Percentiles rank a stretch among this genome's conserved stretches.
phyloP scores from a whole-genome alignment of 2,329 filamentous ascomycete species.

The Epichloe uncinata region DNA sequence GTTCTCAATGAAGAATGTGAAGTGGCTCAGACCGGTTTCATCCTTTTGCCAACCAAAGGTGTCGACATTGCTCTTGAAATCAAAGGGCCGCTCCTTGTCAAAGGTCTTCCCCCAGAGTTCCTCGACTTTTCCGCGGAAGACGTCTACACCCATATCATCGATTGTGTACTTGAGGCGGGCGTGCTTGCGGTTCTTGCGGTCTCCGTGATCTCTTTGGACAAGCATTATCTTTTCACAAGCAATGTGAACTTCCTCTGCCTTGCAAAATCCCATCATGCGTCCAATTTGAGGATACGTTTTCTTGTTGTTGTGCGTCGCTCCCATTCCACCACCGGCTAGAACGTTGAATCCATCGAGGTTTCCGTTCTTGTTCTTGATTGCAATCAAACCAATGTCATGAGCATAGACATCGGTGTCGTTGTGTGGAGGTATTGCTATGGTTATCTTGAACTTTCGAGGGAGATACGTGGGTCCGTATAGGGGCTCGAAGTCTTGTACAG shows the following conservation, averaged over 20 bases:
- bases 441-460: slow-evolving; percentile 98
- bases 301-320: slow-evolving; percentile 98
- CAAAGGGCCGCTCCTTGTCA: slow-evolving; percentile 61
- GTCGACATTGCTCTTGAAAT: slow-evolving; percentile 92
- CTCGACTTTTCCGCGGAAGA: slow-evolving; percentile 84
- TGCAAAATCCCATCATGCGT: slow-evolving; percentile 80
- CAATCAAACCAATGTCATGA: slow-evolving; percentile 90
- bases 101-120: slow-evolving; percentile 77
- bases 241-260: slow-evolving; percentile 63
- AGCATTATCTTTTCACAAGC: slow-evolving; percentile 99
- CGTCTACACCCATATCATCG: slow-evolving; percentile 87
- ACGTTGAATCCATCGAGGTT: slow-evolving; percentile 85
- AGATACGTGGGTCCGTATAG: slow-evolving; percentile 93
- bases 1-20: slow-evolving; percentile 99
- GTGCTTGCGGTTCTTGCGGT: slow-evolving; percentile 98
- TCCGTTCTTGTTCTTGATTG: slow-evolving; percentile 78
- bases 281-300: slow-evolving; percentile 97
- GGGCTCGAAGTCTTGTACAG: slow-evolving; percentile 88
- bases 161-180: slow-evolving; percentile 99
- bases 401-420: slow-evolving; percentile 98
- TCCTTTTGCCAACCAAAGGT: slow-evolving; percentile 96
- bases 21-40: slow-evolving; percentile 85
- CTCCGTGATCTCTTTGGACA: slow-evolving; percentile 86
- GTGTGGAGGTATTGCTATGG: slow-evolving; percentile 91
- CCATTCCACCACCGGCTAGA: slow-evolving; percentile 93